These are phyloP conservation scores for Xylaria palmicola DNA, from an alignment of 495 filamentous ascomycete species.

Conservation along the genomic window DNA sequence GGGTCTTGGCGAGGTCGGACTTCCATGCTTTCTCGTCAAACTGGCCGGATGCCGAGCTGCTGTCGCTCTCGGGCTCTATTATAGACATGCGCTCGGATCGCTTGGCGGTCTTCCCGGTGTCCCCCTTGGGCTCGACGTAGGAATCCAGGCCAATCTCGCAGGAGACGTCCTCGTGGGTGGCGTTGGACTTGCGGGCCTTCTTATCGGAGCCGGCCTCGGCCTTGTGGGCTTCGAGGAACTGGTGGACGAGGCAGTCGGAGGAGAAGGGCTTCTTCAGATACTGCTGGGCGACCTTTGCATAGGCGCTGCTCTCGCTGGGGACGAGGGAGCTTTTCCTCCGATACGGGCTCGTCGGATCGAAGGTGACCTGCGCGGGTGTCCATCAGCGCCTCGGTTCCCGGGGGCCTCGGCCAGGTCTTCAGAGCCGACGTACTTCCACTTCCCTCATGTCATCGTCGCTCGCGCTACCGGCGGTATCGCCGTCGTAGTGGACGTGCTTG, in stretches of 20 bases:
- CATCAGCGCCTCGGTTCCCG: background rate
- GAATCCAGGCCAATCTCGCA: slow-evolving; percentile 28
- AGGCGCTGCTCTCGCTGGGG: slow-evolving; percentile 51
- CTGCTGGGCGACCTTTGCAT: slow-evolving; percentile 41
- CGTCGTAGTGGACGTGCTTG: slow-evolving; percentile 25
- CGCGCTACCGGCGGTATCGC: slow-evolving; percentile 24
- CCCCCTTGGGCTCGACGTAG: slow-evolving; percentile 37
- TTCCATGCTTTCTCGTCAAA: slow-evolving; percentile 48
- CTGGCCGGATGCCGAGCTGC: slow-evolving; percentile 34
- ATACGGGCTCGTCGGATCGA: slow-evolving; percentile 67
- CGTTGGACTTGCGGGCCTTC: background rate
- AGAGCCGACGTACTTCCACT: slow-evolving; percentile 37
- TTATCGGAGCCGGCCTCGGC: slow-evolving; percentile 6
- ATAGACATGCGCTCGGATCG: slow-evolving; percentile 1
- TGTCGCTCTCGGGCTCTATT: slow-evolving; percentile 29
- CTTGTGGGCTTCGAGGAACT: slow-evolving; percentile 64
- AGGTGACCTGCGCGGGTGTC: slow-evolving; percentile 61
- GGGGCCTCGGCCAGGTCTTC: background rate
- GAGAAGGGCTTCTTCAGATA: slow-evolving; percentile 41
- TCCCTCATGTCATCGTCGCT: slow-evolving; percentile 43
- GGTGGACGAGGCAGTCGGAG: slow-evolving; percentile 79
- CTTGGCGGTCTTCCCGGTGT: background rate
- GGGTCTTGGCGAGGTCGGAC: slow-evolving; percentile 28
- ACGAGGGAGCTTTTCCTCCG: slow-evolving; percentile 86
- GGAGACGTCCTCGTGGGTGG: slow-evolving; percentile 25